Evolutionary conservation across 2,329 filamentous ascomycete genomes (phyloP), one percentile per base, ranked within the genome.

Genomic region (Monilinia fructigena): DNA sequence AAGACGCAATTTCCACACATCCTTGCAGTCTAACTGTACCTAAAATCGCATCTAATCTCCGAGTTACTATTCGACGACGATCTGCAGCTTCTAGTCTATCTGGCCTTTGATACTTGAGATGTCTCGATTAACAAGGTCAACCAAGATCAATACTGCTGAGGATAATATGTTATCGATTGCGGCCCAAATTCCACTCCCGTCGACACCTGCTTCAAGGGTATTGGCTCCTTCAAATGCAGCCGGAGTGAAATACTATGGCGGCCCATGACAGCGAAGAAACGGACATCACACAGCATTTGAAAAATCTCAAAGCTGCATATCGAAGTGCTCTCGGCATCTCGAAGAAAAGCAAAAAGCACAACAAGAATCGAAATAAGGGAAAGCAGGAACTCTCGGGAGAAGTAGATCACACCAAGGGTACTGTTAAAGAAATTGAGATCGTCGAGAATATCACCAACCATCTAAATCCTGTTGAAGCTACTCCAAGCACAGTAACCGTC

Each of bases 241-340:
- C 62, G 61, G 53, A 56, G n/a, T 64, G 4, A 69, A 69, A 70
- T 65, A n/a, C 60, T 45, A 71, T 73, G 68, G 55, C 63, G 23
- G 66, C 68, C 26, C 67, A 69, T 40, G 48, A 67, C 35, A 63
- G 52, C 42, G 70, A 73, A 53, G 73, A 72, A 12, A 66, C 67
- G 52, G 59, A 67, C 23, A 60, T 73, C 12, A 70, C 70, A 31
- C 69, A 69, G 31, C 71, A 76, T 56, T 59, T 76, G 42, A 75
- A 74, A 65, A 68, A 68, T 50, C 69, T 77, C 35, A 77, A 77
- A 66, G 74, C 74, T 55, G 75, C 74, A 31, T 77, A 76, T 68
- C 70, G 72, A 64, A 71, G 55, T 56, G 74, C 74, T 48, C 72
- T 76, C 67, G 72, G 75, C 2, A 63, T 66, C 59, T 68, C 63